Conservation (phyloP, 1,139 yeast species). For the Blastobotrys apis region DNA sequence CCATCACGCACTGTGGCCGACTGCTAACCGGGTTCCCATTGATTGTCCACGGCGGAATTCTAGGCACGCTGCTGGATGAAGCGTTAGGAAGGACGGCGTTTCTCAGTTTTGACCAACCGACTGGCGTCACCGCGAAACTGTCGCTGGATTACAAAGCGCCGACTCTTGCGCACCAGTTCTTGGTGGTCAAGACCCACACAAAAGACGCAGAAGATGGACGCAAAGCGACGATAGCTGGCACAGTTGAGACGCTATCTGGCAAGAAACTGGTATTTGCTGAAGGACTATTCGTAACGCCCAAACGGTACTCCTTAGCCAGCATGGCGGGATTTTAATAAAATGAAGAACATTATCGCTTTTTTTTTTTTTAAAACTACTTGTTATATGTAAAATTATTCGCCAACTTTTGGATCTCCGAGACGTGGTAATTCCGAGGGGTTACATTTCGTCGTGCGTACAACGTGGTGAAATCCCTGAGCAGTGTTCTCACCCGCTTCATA, state of each 20-base stretch:
- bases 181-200: slow-evolving; percentile 55
- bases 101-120: slow-evolving; percentile 25
- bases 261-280: slow-evolving; percentile 37
- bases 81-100: slow-evolving; percentile 58
- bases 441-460: slow-evolving; percentile 82
- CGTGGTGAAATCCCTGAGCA: slow-evolving; percentile 68
- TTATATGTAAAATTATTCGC: slow-evolving; percentile 7
- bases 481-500: slow-evolving; percentile 64
- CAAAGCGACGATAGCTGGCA: slow-evolving; percentile 40
- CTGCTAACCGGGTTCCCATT: slow-evolving; percentile 83
- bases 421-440: slow-evolving; percentile 42
- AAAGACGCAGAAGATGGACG: slow-evolving; percentile 36
- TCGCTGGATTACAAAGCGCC: slow-evolving; percentile 64
- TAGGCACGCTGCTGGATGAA: slow-evolving; percentile 80
- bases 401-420: slow-evolving; percentile 5
- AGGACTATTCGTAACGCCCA: slow-evolving; percentile 25
- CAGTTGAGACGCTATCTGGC: slow-evolving; percentile 40
- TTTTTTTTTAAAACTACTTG: not conserved
- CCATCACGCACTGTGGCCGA: slow-evolving; percentile 75
- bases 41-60: slow-evolving; percentile 82
- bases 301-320: slow-evolving; percentile 19
- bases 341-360: slow-evolving; percentile 1
- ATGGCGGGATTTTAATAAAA: slow-evolving; percentile 10
- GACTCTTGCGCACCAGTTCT: slow-evolving; percentile 73
- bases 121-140: slow-evolving; percentile 44